These are phyloP conservation scores for Avena sativa DNA, from an alignment of 176 grass and related monocot genomes.

Conservation along the genomic window DNA sequence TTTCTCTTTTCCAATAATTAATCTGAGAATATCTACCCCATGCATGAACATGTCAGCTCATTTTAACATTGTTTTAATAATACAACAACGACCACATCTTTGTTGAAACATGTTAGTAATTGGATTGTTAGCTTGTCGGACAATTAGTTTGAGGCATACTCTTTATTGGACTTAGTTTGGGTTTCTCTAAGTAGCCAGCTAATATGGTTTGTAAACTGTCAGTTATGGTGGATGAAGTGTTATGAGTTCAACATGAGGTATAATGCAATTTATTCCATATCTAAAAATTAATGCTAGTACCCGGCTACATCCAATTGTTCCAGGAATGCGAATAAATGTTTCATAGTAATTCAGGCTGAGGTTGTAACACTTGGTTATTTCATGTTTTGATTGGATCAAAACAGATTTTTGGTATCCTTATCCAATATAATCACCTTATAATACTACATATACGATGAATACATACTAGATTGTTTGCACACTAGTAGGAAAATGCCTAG, in stretches of 20 bases:
- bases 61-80: background rate
- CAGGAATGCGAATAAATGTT: background rate
- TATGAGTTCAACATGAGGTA: background rate
- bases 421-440: background rate
- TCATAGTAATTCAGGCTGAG: background rate
- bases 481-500: no score
- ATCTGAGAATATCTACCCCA: background rate
- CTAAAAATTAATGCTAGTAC: background rate
- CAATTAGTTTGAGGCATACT: background rate
- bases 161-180: background rate
- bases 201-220: background rate
- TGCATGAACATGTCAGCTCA: background rate
- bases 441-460: background rate
- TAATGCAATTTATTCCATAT: background rate
- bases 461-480: background rate
- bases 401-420: background rate
- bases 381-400: background rate
- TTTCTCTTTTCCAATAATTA: background rate
- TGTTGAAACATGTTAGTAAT: background rate
- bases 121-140: background rate
- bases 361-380: background rate
- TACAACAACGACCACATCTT: background rate
- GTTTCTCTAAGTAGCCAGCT: background rate
- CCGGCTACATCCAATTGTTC: background rate
- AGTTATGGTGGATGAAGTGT: background rate